Evolutionary conservation across 768 basidiomycete genomes (phyloP).

Genomic region (Pholiota conissans): DNA sequence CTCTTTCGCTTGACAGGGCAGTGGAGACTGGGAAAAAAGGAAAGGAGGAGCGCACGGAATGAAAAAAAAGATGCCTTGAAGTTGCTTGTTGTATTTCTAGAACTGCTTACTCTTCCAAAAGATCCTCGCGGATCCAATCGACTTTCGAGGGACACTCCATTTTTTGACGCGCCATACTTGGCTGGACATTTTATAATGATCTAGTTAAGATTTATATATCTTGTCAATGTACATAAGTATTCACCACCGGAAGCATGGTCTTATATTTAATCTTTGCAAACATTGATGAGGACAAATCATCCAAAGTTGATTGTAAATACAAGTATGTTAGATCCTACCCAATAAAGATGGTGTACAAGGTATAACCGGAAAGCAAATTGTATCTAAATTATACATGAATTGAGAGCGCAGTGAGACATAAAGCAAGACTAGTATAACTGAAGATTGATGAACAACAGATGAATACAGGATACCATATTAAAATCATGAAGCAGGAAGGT

Average conservation of each 20-base stretch:
- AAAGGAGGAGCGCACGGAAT: neutral
- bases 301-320: too few species aligned
- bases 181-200: neutral
- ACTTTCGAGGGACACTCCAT: neutral
- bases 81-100: conserved; percentile 8
- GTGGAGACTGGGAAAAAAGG: neutral
- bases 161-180: neutral
- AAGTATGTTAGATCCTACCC: too few species aligned
- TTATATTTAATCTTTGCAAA: neutral
- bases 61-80: conserved; percentile 5
- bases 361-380: too few species aligned
- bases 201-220: conserved; percentile 5
- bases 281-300: too few species aligned
- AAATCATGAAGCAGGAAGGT: neutral
- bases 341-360: too few species aligned
- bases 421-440: neutral
- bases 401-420: neutral
- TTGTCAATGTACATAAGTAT: conserved; percentile 5
- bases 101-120: conserved; percentile 1
- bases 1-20: neutral
- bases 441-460: neutral
- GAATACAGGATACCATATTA: neutral
- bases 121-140: conserved; percentile 8
- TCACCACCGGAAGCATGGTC: neutral
- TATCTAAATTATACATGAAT: neutral